These are phyloP conservation scores for Agapanthus africanus DNA, from an alignment of 106 monocot genomes.

Conservation along the genomic window DNA sequence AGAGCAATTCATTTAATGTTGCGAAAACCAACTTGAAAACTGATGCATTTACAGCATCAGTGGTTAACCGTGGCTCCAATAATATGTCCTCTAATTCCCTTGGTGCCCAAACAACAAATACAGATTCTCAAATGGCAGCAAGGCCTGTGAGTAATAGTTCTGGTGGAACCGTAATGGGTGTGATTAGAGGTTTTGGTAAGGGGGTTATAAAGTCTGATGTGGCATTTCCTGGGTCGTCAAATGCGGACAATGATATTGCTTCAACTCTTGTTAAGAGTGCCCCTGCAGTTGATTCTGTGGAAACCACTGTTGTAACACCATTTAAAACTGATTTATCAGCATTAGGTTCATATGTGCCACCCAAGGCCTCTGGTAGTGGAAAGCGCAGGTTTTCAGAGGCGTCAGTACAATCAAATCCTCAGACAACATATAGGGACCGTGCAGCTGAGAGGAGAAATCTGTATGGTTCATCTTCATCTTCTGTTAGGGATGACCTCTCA, in stretches of 20 bases:
- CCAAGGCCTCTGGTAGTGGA: slow-evolving; percentile 39
- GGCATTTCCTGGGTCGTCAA: slow-evolving; percentile 25
- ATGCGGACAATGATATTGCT: slow-evolving; percentile 11
- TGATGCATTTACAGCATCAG: slow-evolving; percentile 26
- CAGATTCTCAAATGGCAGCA: slow-evolving; percentile 32
- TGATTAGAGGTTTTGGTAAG: slow-evolving; percentile 69
- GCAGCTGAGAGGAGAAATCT: slow-evolving; percentile 91
- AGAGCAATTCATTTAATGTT: slow-evolving; percentile 12
- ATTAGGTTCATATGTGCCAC: slow-evolving; percentile 52
- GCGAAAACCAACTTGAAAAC: slow-evolving; percentile 43
- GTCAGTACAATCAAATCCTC: slow-evolving; percentile 47
- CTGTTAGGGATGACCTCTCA: slow-evolving; percentile 27
- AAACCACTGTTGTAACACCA: slow-evolving; percentile 24
- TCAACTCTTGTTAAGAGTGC: slow-evolving; percentile 8
- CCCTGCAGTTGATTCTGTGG: neutral
- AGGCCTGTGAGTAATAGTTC: slow-evolving; percentile 44
- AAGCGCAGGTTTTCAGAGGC: slow-evolving; percentile 90
- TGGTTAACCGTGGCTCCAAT: slow-evolving; percentile 9
- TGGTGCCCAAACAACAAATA: slow-evolving; percentile 19
- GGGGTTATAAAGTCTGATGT: slow-evolving; percentile 69
- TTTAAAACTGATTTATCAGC: slow-evolving; percentile 88
- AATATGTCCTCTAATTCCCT: slow-evolving; percentile 5
- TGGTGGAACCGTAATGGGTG: slow-evolving; percentile 67
- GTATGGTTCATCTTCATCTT: slow-evolving; percentile 79
- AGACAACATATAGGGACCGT: slow-evolving; percentile 74